Evolutionary conservation across 768 basidiomycete species (phyloP).

Genomic region (Psilocybe tampanensis): DNA sequence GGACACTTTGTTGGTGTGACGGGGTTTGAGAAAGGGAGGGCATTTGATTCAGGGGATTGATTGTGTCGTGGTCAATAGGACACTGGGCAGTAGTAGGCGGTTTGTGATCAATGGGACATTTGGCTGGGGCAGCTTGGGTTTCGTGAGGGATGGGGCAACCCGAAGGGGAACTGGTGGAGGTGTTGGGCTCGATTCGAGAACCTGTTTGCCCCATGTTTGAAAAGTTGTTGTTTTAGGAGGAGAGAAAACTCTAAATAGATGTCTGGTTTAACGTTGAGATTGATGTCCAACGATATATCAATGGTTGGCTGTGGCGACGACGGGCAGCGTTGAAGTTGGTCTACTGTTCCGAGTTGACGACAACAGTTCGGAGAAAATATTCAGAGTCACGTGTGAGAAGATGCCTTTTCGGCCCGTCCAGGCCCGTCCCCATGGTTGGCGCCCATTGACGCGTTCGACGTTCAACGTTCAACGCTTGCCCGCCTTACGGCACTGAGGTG

Average conservation of each 20-base stretch:
- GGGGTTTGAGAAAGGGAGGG: constrained; percentile 77
- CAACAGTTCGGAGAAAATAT: too few relatives aligned
- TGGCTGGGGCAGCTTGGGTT: constrained; percentile 31
- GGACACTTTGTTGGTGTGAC: constrained; percentile 53
- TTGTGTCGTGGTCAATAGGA: constrained; percentile 58
- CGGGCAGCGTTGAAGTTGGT: too few relatives aligned
- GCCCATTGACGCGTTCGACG: too few relatives aligned
- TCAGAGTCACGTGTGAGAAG: too few relatives aligned
- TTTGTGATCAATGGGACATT: constrained; percentile 49
- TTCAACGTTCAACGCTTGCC: too few relatives aligned
- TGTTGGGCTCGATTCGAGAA: constrained; percentile 34
- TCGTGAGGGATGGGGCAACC: constrained; percentile 46
- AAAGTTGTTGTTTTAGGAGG: background rate
- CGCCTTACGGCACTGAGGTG: too few relatives aligned
- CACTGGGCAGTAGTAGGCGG: constrained; percentile 50
- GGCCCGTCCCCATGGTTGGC: too few relatives aligned
- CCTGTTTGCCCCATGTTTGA: constrained; percentile 46
- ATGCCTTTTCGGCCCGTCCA: too few relatives aligned
- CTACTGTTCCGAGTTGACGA: too few relatives aligned
- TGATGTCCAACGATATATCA: too few relatives aligned
- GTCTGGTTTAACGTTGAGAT: background rate
- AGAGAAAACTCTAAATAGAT: background rate
- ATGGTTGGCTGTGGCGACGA: too few relatives aligned
- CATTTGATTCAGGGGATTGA: constrained; percentile 87
- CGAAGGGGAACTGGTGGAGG: constrained; percentile 20